These are phyloP conservation scores for Parastagonospora nodorum DNA, from an alignment of 2,329 filamentous ascomycete genomes.

Conservation along the genomic window DNA sequence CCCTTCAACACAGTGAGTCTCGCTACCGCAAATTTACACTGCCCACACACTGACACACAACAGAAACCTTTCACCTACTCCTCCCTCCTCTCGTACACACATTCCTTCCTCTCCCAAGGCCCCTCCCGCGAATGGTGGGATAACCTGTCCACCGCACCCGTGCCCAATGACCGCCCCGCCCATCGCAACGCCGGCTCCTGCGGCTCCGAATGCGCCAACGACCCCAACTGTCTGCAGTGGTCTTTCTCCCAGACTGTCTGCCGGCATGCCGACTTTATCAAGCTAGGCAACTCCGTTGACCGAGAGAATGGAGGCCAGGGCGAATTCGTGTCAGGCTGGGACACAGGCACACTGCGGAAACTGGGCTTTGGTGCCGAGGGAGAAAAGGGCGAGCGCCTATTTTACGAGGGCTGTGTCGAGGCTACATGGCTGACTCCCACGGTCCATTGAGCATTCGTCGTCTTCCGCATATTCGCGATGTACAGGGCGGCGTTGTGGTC, in stretches of 20 bases:
- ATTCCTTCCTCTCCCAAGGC: conserved; percentile 38
- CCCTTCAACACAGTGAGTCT: conserved; percentile 38
- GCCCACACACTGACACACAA: conserved; percentile 8
- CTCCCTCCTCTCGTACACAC: conserved; percentile 45
- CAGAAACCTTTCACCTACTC: conserved; percentile 47
- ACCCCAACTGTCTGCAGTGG: conserved; percentile 43
- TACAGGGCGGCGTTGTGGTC: conserved; percentile 32
- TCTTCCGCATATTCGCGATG: conserved; percentile 7
- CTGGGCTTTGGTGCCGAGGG: conserved; percentile 43
- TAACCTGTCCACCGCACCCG: conserved; percentile 38
- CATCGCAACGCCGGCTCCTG: conserved; percentile 41
- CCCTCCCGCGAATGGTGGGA: conserved; percentile 44
- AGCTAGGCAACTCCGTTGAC: conserved; percentile 41
- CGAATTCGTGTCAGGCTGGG: conserved; percentile 48
- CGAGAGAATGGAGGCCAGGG: conserved; percentile 40
- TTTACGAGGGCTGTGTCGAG: conserved; percentile 42
- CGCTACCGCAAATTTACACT: neutral
- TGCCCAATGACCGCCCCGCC: conserved; percentile 42
- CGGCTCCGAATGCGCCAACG: conserved; percentile 40
- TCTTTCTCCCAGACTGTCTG: conserved; percentile 46
- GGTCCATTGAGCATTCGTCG: conserved; percentile 17
- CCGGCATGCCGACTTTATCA: conserved; percentile 44
- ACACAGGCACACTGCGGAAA: conserved; percentile 41
- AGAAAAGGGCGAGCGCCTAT: conserved; percentile 35
- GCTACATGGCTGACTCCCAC: conserved; percentile 47